Evolutionary conservation across 768 basidiomycete species (phyloP).

Genomic region (Lyophyllum atratum): DNA sequence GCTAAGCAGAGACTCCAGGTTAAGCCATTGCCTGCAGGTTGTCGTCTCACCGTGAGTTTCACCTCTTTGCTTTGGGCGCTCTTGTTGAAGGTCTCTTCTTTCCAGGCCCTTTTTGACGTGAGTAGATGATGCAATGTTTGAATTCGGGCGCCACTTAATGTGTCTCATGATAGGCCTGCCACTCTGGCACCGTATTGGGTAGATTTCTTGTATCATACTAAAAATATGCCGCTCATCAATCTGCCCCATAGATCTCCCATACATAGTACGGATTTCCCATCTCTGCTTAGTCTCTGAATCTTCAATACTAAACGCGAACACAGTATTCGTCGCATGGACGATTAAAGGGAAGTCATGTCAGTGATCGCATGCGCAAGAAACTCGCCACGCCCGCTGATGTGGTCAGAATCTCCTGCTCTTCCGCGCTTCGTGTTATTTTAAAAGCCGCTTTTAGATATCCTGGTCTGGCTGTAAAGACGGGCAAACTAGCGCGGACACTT

Average conservation of each 20-base stretch:
- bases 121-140: constrained; percentile 13
- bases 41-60: constrained; percentile 49
- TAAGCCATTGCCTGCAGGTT: constrained; percentile 46
- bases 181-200: constrained; percentile 58
- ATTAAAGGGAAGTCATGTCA: constrained; percentile 46
- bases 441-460: constrained; percentile 49
- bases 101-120: constrained; percentile 56
- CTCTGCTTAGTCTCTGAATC: background rate
- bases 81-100: background rate
- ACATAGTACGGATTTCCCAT: constrained; percentile 36
- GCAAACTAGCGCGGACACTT: constrained; percentile 75
- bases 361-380: constrained; percentile 26
- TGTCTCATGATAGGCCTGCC: constrained; percentile 41
- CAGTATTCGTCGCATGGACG: constrained; percentile 66
- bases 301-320: background rate
- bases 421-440: background rate
- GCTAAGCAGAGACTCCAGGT: constrained; percentile 29
- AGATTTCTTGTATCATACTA: constrained; percentile 7
- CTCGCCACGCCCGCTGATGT: constrained; percentile 76
- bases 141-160: background rate
- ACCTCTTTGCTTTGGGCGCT: background rate
- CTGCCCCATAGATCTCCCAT: constrained; percentile 44
- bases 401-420: constrained; percentile 26
- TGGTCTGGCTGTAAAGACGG: constrained; percentile 73
- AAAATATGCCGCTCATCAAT: background rate